Evolutionary conservation across 176 grass and related monocot species (phyloP).

Genomic region (Cymbopogon citratus): DNA sequence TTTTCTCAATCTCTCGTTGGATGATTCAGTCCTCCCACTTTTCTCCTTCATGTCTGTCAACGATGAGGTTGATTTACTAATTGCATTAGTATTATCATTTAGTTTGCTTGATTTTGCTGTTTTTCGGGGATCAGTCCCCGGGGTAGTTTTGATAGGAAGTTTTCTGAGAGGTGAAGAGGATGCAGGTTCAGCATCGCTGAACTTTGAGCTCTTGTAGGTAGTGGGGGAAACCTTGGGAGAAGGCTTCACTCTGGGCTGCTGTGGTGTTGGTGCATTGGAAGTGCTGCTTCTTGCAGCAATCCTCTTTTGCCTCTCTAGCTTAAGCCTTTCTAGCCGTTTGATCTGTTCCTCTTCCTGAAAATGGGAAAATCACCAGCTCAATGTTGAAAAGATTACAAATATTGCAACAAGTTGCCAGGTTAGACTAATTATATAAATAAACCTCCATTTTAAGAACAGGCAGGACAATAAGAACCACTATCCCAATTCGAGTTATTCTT

Average conservation of each 20-base stretch:
- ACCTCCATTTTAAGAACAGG: background rate
- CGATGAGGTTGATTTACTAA: constrained; percentile 69
- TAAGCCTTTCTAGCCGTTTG: constrained; percentile 83
- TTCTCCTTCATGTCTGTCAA: constrained; percentile 59
- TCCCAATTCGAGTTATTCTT: background rate
- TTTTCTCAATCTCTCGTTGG: constrained; percentile 50
- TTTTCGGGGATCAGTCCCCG: constrained; percentile 33
- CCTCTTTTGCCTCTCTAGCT: constrained; percentile 90
- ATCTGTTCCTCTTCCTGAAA: constrained; percentile 87
- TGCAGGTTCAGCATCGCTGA: constrained; percentile 34
- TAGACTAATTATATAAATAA: constrained; percentile 3
- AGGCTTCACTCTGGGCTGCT: constrained; percentile 50
- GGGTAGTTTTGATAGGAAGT: constrained; percentile 34
- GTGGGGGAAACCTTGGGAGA: constrained; percentile 36
- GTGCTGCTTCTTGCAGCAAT: constrained; percentile 59
- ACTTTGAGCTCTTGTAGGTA: constrained; percentile 56
- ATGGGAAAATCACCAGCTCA: background rate
- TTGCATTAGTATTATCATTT: constrained; percentile 23
- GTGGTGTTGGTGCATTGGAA: constrained; percentile 36
- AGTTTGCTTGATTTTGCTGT: constrained; percentile 37
- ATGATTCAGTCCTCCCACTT: constrained; percentile 44
- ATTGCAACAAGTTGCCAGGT: background rate
- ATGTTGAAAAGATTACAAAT: background rate
- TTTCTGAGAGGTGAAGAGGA: constrained; percentile 48
- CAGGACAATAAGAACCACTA: background rate